Conservation (phyloP, 257 asterid species). For the Solanum gracilifrons region DNA sequence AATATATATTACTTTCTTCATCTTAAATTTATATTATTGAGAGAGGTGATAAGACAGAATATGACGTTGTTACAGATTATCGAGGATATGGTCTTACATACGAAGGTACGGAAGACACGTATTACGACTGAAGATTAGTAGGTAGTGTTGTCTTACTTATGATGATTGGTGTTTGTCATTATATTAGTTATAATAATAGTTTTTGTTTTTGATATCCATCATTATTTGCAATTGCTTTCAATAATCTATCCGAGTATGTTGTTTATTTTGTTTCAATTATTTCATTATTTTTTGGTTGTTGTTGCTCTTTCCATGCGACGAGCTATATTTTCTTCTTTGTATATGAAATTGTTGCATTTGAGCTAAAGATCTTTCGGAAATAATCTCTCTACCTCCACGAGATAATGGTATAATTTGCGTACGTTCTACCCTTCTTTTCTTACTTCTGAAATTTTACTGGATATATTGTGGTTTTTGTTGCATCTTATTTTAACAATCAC, state of each 20-base stretch:
- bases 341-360: background rate
- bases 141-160: background rate
- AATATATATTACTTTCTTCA: background rate
- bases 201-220: too few relatives aligned
- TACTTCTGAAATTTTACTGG: too few relatives aligned
- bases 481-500: background rate
- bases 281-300: background rate
- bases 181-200: too few relatives aligned
- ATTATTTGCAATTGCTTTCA: too few relatives aligned
- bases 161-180: background rate
- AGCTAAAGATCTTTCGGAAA: too few relatives aligned
- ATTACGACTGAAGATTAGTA: too few relatives aligned
- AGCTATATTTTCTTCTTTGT: background rate
- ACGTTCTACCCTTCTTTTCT: too few relatives aligned
- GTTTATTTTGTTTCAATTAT: too few relatives aligned
- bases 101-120: background rate
- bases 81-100: background rate
- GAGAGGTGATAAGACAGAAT: background rate
- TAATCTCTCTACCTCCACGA: background rate
- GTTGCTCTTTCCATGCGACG: background rate
- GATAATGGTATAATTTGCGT: too few relatives aligned
- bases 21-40: background rate
- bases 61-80: too few relatives aligned
- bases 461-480: too few relatives aligned
- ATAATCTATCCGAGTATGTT: too few relatives aligned